Conservation (phyloP, 1,284 basidiomycete genomes). For the Apiotrichum brassicae region DNA sequence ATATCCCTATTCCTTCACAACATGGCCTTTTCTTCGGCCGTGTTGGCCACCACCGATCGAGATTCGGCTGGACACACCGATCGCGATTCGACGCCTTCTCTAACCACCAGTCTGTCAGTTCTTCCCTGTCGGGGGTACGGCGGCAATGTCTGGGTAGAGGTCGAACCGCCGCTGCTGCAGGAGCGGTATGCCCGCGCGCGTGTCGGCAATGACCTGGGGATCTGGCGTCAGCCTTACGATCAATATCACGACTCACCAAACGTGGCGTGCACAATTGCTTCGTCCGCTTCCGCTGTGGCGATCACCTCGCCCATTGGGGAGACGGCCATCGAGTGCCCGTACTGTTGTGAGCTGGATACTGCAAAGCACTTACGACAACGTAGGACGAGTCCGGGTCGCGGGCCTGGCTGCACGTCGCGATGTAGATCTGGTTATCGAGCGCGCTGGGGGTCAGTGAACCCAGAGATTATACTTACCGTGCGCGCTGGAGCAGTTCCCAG, state of each 20-base stretch:
- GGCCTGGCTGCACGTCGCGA: conserved; percentile 85
- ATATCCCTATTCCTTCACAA: too few species aligned
- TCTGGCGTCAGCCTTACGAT: conserved; percentile 50
- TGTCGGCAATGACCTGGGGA: conserved; percentile 56
- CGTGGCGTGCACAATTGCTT: conserved; percentile 65
- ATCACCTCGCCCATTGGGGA: conserved; percentile 76
- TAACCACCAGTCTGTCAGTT: too few species aligned
- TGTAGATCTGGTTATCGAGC: conserved; percentile 83
- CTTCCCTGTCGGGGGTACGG: not conserved
- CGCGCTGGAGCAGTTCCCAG: conserved; percentile 81
- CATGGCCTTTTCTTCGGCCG: too few species aligned
- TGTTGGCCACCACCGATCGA: too few species aligned
- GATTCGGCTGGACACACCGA: too few species aligned
- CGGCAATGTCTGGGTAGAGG: conserved; percentile 12
- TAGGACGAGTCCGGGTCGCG: conserved; percentile 59
- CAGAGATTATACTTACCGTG: conserved; percentile 30
- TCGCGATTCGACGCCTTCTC: too few species aligned
- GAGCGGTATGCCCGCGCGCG: conserved; percentile 71
- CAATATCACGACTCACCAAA: conserved; percentile 58
- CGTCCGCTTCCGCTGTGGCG: conserved; percentile 62
- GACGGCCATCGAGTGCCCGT: conserved; percentile 76
- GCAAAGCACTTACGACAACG: conserved; percentile 54
- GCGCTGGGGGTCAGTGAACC: conserved; percentile 50
- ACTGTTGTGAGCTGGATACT: conserved; percentile 49
- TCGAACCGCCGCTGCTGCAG: conserved; percentile 58